A percentile compares a stretch with the other conserved stretches of the same genome.
Conservation (phyloP, 2,329 filamentous ascomycete species). For the Chaetothyriales sp. region DNA sequence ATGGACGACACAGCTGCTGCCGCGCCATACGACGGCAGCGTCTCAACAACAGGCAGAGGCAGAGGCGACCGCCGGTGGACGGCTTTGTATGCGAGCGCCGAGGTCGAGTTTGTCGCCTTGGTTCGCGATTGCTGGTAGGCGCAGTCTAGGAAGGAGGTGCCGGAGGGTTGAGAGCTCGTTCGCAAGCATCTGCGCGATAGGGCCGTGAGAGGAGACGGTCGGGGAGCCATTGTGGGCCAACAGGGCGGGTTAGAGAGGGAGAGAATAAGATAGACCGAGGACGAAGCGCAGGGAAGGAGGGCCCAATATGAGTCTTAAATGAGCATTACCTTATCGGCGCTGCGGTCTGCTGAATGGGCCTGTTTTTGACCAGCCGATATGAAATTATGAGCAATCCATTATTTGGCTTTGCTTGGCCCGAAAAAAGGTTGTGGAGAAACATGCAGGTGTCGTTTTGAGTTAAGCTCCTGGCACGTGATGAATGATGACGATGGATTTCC, state of each 20-base stretch:
- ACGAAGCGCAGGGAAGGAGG: not conserved
- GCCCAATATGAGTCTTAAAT: not conserved
- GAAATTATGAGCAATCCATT: too few relatives aligned
- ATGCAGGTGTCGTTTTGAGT: too few relatives aligned
- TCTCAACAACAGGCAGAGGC: conserved; percentile 60
- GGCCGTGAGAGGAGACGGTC: conserved; percentile 25
- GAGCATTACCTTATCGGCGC: too few relatives aligned
- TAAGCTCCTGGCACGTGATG: too few relatives aligned
- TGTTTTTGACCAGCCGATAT: too few relatives aligned
- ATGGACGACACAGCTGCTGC: conserved; percentile 95
- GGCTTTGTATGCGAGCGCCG: conserved; percentile 92
- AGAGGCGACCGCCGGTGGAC: conserved; percentile 80
- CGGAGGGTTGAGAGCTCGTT: conserved; percentile 2
- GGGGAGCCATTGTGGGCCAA: conserved; percentile 26
- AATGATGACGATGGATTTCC: too few relatives aligned
- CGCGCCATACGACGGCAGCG: conserved; percentile 67
- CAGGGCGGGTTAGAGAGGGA: not conserved
- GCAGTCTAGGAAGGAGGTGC: conserved; percentile 9
- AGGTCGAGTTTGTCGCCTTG: conserved; percentile 52
- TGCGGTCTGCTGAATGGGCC: too few relatives aligned
- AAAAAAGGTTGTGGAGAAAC: too few relatives aligned
- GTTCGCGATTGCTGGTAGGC: conserved; percentile 8
- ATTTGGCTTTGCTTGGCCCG: too few relatives aligned
- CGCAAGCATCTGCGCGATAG: conserved; percentile 15
- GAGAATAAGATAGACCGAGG: not conserved